Percentiles rank a stretch among this genome's conserved stretches.
Evolutionary conservation across 1,139 yeast genomes (phyloP).

Genomic region (Blastobotrys malaysiensis): DNA sequence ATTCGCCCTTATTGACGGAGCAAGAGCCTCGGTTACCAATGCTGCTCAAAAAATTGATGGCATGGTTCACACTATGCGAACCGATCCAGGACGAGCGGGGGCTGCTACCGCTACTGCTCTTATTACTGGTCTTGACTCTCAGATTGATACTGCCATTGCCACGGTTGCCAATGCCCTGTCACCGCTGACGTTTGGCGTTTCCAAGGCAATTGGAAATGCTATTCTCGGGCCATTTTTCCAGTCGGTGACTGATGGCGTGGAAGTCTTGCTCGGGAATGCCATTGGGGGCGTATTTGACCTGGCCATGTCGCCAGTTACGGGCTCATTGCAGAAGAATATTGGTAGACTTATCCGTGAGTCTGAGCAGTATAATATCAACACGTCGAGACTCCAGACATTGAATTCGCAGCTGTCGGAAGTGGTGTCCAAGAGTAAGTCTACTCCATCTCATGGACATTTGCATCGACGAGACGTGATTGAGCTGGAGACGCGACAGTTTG

Average conservation of each 20-base stretch:
- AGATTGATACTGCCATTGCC: slow-evolving; percentile 29
- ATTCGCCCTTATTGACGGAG: slow-evolving; percentile 4
- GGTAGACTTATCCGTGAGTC: not conserved
- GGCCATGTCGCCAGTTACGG: slow-evolving; percentile 16
- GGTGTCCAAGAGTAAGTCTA: not conserved
- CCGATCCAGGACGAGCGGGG: slow-evolving; percentile 23
- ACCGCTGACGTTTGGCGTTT: slow-evolving; percentile 21
- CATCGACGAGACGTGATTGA: not conserved
- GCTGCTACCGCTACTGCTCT: slow-evolving; percentile 23
- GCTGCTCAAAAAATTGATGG: slow-evolving; percentile 24
- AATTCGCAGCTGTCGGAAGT: not conserved
- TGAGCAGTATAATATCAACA: slow-evolving; percentile 8
- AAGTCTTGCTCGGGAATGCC: slow-evolving; percentile 28
- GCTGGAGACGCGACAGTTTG: not conserved
- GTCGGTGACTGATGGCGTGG: slow-evolving; percentile 32
- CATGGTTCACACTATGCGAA: slow-evolving; percentile 19
- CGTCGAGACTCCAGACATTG: slow-evolving; percentile 2
- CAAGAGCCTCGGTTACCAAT: slow-evolving; percentile 13
- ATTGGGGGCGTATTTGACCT: slow-evolving; percentile 24
- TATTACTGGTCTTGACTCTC: slow-evolving; percentile 30
- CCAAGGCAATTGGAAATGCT: slow-evolving; percentile 23
- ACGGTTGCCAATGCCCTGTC: slow-evolving; percentile 21
- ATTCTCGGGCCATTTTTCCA: slow-evolving; percentile 31
- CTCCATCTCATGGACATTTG: not conserved
- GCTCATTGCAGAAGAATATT: not conserved